Base-by-base conservation (phyloP, 2,329 filamentous ascomycete species). In the Cladosporium austrohemisphaericum region DNA sequence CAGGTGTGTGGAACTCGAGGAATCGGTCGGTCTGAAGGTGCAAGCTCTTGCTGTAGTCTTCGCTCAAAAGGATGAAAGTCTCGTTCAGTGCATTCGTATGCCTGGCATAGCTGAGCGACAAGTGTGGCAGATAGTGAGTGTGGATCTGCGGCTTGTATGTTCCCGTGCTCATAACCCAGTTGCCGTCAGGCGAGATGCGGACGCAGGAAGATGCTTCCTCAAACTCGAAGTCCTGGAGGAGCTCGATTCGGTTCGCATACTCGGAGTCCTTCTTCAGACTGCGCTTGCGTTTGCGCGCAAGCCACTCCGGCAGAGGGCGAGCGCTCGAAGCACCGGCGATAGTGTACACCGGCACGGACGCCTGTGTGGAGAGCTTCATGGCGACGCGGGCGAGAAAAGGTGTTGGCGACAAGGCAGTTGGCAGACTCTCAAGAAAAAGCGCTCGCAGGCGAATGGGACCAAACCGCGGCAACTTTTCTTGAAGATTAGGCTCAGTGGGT, bases 151-250 rank as follows among this genome's bases (percentile, higher is more conserved):
- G 84, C 64, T 87, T 81, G 16, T 31, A 44, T 75, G 68, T 81
- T 73, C 89, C 90, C 45, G 91, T 94, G 62, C 88, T 94, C 88
- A 96, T 93, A 32, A 93, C 83, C 91, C 93, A 98, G 65, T 97
- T 85, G 41, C 92, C 92, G 79, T 98, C 93, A 51, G 95, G 91
- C 60, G 88, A 95, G 55, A 93, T 81, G 41, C 89, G 81, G 55
- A 98, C 82, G 65, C 92, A 96, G 58, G 85, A 82, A 65, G 90
- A 95, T 32, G 94, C 92, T 71, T 95, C 91, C 62, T 96, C 91
- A 62, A 98, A 97, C 65, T 94, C 91, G 68, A 98, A 98, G 65
- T 98, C 93, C 64, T 98, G 93, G 29, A 98, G 79, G 50, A 98
- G 77, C 69, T 98, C 93, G 60, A 98, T 85, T 57, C 93, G 86